Evolutionary conservation across 306 rosid genomes (phyloP), one percentile per base, ranked within the genome.

Genomic region (Sophora flavescens): DNA sequence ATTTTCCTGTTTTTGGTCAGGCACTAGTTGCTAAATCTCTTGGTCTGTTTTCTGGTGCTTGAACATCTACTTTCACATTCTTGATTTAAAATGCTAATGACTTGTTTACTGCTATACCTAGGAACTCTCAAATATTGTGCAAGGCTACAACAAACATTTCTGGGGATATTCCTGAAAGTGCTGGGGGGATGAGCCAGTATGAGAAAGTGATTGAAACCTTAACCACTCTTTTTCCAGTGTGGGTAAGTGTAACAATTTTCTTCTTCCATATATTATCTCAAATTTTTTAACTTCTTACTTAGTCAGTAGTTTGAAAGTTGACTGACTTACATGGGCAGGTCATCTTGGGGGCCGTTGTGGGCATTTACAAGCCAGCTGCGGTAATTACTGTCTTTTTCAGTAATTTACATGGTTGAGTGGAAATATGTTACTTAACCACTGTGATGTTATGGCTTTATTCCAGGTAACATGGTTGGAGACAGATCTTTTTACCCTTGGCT

Each of bases 381-480:
- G 97, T 93, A 89, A 88, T 51, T 51, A 30, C 64, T 58, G 63
- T 72, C 74, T 68, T 74, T 62, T 69, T 79, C 68, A 58, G 11
- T 72, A 83, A 36, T 11, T 70, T 75, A 71, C 58, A 4, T 75
- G 75, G 56, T 72, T 71, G 65, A 62, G 74, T 70, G 61, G 75
- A 68, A 82, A 68, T 76, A 52, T 69, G 75, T 59, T 78, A 75
- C 71, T 53, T 78, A 74, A 81, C 72, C 72, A 53, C 30, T 71
- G 6, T 79, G 16, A 60, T 42, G 18, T 76, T 76, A 36, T 73
- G 83, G 50, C 74, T 70, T 77, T 79, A 74, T 75, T 83, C 66
- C 87, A 90, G 97, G 97, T 95, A 72, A 90, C 96, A 63, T 92
- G 98, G 98, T 80, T 95, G 92, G 82, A 84, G 90, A 90, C 87